Base-by-base conservation (phyloP, 257 asterid species). In the Ocimum tenuiflorum region DNA sequence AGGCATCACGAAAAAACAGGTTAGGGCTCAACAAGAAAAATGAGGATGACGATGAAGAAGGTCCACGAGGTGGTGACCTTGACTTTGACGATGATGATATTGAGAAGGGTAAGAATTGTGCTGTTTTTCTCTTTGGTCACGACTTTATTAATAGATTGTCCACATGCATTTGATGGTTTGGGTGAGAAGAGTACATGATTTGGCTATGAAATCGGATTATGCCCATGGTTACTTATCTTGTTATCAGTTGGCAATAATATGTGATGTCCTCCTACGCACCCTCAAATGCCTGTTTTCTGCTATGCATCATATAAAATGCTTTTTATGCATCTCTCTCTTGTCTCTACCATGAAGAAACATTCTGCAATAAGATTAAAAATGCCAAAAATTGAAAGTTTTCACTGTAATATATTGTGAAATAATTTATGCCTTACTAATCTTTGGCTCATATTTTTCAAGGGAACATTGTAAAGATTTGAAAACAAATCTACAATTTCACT, bases 1-100 rank as follows among this genome's bases (percentile, higher is more conserved):
- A 90, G 83, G 62, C 88, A 1, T 80, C 82, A 23, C 83, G 97
- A 69, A 94, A 81, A 77, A 79, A 8, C 68, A 88, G 97, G 73
- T 69, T 85, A 38, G 91, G 90, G 8, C 86, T 84, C 50, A 81
- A 81, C 63, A 85, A 78, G 79, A 86, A 71, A 69, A 51, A 75
- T 42, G 94, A 77, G 49, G 97, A 83, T 73, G 97, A 94, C 76
- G 97, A 94, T 75, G 99, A 90, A 77, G 98, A 92, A 86, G 99
- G 97, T 60, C 94, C 77, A 31, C 81, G 99, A 78, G 99, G 99
- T 36, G 99, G 97, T 41, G 99, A 94, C 80, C 95, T 86, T 58
- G 99, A 94, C 79, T 76, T 86, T 41, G 97, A 94, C 69, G 97
- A 86, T 67, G 96, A 94, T 71, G 97, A 90, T 77, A 83, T 94